These are phyloP conservation scores for Tolypocladium sp. DNA, from an alignment of 2,329 filamentous ascomycete species.

Conservation along the genomic window DNA sequence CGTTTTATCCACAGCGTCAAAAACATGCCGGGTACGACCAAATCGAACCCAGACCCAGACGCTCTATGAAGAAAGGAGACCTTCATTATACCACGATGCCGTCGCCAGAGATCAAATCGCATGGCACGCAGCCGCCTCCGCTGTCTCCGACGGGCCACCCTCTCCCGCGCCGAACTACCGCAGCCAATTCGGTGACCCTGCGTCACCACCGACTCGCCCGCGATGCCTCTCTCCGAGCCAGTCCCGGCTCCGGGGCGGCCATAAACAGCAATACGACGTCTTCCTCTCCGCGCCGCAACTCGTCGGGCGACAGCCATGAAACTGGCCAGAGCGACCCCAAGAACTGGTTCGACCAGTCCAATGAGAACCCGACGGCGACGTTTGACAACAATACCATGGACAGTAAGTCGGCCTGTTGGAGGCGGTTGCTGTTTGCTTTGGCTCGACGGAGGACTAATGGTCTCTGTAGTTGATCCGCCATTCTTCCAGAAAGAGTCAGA, in stretches of 20 bases:
- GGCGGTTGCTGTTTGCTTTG: too few species aligned
- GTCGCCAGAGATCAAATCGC: constrained; percentile 12
- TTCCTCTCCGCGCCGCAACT: constrained; percentile 24
- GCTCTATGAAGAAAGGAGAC: background rate
- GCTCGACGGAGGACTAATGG: background rate
- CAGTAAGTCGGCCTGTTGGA: constrained; percentile 18
- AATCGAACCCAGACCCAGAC: background rate
- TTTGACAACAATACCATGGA: constrained; percentile 38
- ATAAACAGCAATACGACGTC: constrained; percentile 8
- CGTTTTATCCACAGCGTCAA: background rate
- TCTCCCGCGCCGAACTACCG: constrained; percentile 33
- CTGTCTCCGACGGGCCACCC: constrained; percentile 25
- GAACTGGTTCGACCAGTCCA: constrained; percentile 46
- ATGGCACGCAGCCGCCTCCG: constrained; percentile 14
- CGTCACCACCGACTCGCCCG: constrained; percentile 34
- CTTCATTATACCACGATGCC: constrained; percentile 18
- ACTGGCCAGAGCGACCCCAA: constrained; percentile 41
- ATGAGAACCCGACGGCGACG: constrained; percentile 35
- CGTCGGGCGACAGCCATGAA: constrained; percentile 39
- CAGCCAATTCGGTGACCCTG: constrained; percentile 37
- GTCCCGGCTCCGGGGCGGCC: constrained; percentile 12
- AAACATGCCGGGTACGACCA: background rate
- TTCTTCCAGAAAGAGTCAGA: constrained; percentile 46
- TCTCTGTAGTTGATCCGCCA: constrained; percentile 36
- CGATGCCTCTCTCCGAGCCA: constrained; percentile 26